These are phyloP conservation scores for Elymus sibiricus DNA, from an alignment of 176 grass and related monocot species.

Conservation along the genomic window DNA sequence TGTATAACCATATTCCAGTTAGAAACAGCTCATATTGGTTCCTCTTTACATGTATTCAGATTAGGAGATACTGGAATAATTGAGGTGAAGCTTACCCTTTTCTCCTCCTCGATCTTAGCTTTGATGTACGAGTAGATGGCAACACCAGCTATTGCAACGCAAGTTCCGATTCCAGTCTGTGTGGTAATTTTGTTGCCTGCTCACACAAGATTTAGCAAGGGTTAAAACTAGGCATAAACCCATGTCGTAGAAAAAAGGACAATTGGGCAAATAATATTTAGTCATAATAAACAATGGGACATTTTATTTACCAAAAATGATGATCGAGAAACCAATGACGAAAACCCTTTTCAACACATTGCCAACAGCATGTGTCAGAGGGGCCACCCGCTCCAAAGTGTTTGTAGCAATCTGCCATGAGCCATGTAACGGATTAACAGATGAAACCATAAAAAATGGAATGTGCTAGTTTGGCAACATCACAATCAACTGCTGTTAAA, in stretches of 20 bases:
- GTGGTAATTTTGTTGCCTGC: constrained; percentile 90
- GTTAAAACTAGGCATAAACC: constrained; percentile 18
- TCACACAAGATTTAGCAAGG: constrained; percentile 26
- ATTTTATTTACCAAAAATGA: constrained; percentile 64
- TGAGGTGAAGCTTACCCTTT: constrained; percentile 64
- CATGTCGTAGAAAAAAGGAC: neutral
- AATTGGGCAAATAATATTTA: constrained; percentile 20
- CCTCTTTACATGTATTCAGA: neutral
- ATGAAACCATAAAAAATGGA: neutral
- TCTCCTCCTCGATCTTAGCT: constrained; percentile 95
- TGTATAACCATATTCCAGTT: neutral
- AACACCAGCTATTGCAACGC: constrained; percentile 90
- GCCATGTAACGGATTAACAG: constrained; percentile 4
- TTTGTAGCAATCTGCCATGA: constrained; percentile 84
- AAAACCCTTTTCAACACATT: constrained; percentile 99
- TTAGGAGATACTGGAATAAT: neutral
- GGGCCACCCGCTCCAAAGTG: constrained; percentile 94
- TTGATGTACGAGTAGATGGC: constrained; percentile 96
- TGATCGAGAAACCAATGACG: constrained; percentile 93
- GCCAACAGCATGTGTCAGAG: constrained; percentile 95
- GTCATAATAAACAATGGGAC: neutral
- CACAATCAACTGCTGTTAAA: constrained; percentile 15
- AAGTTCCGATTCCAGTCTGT: constrained; percentile 92
- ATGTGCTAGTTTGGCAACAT: neutral
- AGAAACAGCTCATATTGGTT: constrained; percentile 8